Evolutionary conservation across 2,329 filamentous ascomycete genomes (phyloP), one percentile per base, ranked within the genome.

Genomic region (Cryphonectria radicalis): DNA sequence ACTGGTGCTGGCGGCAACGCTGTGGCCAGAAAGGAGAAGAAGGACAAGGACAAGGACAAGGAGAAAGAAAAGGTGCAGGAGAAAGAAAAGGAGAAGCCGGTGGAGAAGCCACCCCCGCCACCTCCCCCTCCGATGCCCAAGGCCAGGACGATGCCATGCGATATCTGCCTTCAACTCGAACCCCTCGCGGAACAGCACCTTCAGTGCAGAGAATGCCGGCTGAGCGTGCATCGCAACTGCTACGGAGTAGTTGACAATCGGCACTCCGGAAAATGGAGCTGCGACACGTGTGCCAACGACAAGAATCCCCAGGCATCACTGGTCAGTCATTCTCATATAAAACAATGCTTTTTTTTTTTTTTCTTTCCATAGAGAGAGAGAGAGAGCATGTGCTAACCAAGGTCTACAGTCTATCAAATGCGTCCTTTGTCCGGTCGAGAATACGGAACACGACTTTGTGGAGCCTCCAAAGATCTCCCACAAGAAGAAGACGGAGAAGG

Each of bases 271-370:
- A 97, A 97, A 81, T 99, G 96, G 96, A 89, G 92, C 57, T 99
- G 96, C 80, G 96, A 98, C 81, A 97, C 95, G 88, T 99, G 96
- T 81, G 86, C 90, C 53, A 99, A 99, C 78, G 96, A 99, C 79
- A 94, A 94, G 79, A 95, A 92, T 77, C 94, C 95, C 6, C 91
- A 93, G 75, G 91, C 97, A 62, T 98, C 96, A n/a, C 95, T 97
- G 71, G 92, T 93, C 86, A 86, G 90, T 85, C 40, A 35, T n/a
- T 17, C 32, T 37, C 28, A 6, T 5, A 22, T 7, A 22, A 40
- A n/a, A 40, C 14, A 13, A 28, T 40, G 6, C 59, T 28, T 28
- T 28, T 28, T 28, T 28, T n/a, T n/a, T n/a, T n/a, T n/a, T n/a
- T n/a, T n/a, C n/a, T n/a, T n/a, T n/a, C n/a, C 28, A 50, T 43